Evolutionary conservation across 2,329 filamentous ascomycete genomes (phyloP).

Genomic region (Hypoxylon sp.): DNA sequence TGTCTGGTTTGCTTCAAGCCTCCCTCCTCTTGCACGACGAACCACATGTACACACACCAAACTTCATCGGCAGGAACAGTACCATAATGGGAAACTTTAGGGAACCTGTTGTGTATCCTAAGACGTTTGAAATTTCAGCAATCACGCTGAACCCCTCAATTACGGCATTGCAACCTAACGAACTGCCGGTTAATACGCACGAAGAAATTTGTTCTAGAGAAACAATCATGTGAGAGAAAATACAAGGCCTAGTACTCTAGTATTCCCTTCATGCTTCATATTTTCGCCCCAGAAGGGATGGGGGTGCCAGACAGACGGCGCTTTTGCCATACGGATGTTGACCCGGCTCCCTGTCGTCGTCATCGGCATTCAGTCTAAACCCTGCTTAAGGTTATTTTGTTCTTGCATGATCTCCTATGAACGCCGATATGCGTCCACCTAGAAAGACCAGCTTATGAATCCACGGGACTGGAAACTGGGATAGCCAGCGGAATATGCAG

Average conservation of each 20-base stretch:
- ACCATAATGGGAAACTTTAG: constrained; percentile 2
- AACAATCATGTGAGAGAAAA: constrained; percentile 7
- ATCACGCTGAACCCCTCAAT: constrained; percentile 2
- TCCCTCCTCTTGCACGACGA: constrained; percentile 22
- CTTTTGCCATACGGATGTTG: constrained; percentile 9
- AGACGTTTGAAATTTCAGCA: constrained; percentile 9
- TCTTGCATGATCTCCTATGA: neutral
- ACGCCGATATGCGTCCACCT: constrained; percentile 1
- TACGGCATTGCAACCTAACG: constrained; percentile 2
- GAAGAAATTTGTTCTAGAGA: neutral
- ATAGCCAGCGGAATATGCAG: constrained; percentile 24
- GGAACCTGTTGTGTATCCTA: constrained; percentile 18
- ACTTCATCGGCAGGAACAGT: constrained; percentile 16
- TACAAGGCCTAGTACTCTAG: neutral
- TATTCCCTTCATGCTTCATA: neutral
- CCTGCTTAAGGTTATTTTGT: constrained; percentile 4
- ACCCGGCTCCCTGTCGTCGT: constrained; percentile 24
- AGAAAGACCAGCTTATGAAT: constrained; percentile 7
- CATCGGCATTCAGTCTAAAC: constrained; percentile 2
- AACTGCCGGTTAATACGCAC: neutral
- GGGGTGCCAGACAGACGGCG: neutral
- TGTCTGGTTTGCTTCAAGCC: constrained; percentile 24
- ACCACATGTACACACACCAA: neutral
- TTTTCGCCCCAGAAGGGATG: neutral
- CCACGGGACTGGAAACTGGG: constrained; percentile 27